Evolutionary conservation across 306 rosid genomes (phyloP), one percentile per base, ranked within the genome.

Genomic region (Pyrus bretschneideri): DNA sequence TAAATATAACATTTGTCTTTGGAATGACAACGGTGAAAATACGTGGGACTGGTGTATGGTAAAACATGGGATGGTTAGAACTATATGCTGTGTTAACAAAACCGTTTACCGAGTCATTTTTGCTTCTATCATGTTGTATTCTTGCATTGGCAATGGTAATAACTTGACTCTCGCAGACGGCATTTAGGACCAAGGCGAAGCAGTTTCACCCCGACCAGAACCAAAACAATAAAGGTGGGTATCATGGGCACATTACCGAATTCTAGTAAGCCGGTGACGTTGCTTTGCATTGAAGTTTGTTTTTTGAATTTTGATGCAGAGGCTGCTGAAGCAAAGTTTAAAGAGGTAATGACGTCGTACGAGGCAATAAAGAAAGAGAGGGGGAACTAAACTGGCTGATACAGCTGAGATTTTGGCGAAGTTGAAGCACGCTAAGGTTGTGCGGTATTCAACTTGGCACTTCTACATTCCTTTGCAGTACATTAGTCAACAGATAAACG

Each of bases 151-250:
- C 55, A 51, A 5, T 51, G 5, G 21, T 17, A 51, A 51, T 17
- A 51, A 17, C 55, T 15, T 75, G 58, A 13, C 77, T 78, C 49
- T 67, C 60, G 87, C 86, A 96, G 99, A 86, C 93, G 66, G 99
- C 99, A 70, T 96, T 91, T 80, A 86, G 96, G 86, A 75, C 86
- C 60, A 96, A 91, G 87, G 99, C 99, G 65, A 92, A 86, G 88
- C 88, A 88, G 82, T 87, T 86, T 73, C 99, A 96, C 87, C 99
- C 99, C 51, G 99, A 96, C 85, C 99, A 92, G 78, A 96, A 92
- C 92, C 99, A 88, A 82, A 79, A 88, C 58, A 91, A 92, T 81
- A 92, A 79, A 87, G 97, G 99, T 91, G 74, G 74, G 45, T 17
- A 74, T 80, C 73, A 62, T 54, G 44, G 59, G 46, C 78, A 4